Evolutionary conservation across 2,329 filamentous ascomycete species (phyloP).

Genomic region (Chrysoporthe puriensis): DNA sequence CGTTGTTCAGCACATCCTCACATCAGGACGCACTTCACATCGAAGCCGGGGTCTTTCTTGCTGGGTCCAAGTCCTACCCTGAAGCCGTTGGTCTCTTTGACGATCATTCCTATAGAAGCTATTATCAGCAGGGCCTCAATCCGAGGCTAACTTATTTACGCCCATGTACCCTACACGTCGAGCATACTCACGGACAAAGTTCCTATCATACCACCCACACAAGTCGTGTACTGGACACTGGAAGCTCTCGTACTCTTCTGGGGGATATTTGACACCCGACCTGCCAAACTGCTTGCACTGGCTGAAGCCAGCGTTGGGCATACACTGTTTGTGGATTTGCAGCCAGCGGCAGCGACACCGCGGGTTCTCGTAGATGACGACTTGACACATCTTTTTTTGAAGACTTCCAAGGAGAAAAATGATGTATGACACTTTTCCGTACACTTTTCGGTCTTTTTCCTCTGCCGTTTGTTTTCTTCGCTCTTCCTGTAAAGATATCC

Average conservation of each 20-base stretch:
- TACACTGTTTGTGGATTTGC: constrained; percentile 50
- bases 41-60: constrained; percentile 42
- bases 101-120: constrained; percentile 42
- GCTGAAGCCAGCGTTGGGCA: constrained; percentile 53
- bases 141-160: neutral
- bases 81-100: constrained; percentile 46
- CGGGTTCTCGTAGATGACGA: constrained; percentile 53
- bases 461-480: neutral
- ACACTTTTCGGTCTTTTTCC: neutral
- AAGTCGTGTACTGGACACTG: constrained; percentile 48
- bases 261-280: constrained; percentile 42
- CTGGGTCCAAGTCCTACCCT: constrained; percentile 53
- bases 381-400: constrained; percentile 45
- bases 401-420: too few species aligned
- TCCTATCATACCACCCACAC: constrained; percentile 50
- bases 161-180: neutral
- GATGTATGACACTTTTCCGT: neutral
- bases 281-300: constrained; percentile 50
- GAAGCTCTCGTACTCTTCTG: constrained; percentile 39
- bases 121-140: neutral
- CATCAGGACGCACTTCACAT: constrained; percentile 44
- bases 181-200: constrained; percentile 42
- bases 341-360: constrained; percentile 58
- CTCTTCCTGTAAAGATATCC: neutral
- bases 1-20: constrained; percentile 33